Conservation (phyloP, 2,329 filamentous ascomycete genomes). For the Exophiala sideris region DNA sequence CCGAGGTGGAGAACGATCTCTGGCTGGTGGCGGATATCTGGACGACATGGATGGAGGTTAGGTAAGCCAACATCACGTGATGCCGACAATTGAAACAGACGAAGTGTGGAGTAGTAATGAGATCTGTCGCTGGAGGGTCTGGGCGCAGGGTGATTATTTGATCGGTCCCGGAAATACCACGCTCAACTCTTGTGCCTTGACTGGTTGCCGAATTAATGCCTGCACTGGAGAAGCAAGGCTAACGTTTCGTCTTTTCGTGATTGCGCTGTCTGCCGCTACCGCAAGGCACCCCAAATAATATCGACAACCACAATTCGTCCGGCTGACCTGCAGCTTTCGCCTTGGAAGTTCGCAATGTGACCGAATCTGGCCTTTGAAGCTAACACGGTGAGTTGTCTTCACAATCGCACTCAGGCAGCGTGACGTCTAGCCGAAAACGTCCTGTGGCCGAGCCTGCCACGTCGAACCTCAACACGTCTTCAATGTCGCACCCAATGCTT, state of each 20-base stretch:
- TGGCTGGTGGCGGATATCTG: slow-evolving; percentile 56
- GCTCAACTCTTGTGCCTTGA: background rate
- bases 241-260: background rate
- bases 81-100: background rate
- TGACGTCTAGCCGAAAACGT: too few relatives aligned
- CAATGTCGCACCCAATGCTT: too few relatives aligned
- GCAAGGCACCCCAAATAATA: background rate
- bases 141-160: background rate
- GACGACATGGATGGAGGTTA: slow-evolving; percentile 18
- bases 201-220: background rate
- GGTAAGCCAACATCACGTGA: slow-evolving; percentile 2
- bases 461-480: too few relatives aligned
- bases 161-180: background rate
- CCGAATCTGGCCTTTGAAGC: background rate
- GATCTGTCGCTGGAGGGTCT: background rate
- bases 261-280: background rate
- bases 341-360: too few relatives aligned
- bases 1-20: slow-evolving; percentile 65
- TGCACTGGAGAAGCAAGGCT: slow-evolving; percentile 1
- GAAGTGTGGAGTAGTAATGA: background rate
- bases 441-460: too few relatives aligned
- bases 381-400: background rate
- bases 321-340: slow-evolving; percentile 1
- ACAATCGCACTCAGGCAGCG: too few relatives aligned
- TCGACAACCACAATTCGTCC: background rate